Evolutionary conservation across 495 filamentous ascomycete genomes (phyloP).

Genomic region (Daldinia grandis): DNA sequence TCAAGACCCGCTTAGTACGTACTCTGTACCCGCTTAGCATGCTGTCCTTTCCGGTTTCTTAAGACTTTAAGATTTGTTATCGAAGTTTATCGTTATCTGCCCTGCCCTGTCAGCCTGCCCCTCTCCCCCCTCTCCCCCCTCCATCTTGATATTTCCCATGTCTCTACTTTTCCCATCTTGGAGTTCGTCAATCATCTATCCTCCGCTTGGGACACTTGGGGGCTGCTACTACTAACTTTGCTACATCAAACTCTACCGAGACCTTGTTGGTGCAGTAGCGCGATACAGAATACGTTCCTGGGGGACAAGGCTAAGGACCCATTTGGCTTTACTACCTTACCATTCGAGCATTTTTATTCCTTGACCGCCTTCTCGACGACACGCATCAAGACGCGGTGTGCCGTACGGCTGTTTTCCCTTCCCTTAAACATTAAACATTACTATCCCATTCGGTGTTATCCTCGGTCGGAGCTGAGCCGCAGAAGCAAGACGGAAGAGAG

Average conservation of each 20-base stretch:
- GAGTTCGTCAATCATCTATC: conserved; percentile 10
- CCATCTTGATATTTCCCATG: conserved; percentile 16
- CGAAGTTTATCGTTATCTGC: neutral
- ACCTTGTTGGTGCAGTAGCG: conserved; percentile 36
- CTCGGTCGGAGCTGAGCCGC: conserved; percentile 28
- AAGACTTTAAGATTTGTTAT: neutral
- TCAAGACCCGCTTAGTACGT: conserved; percentile 9
- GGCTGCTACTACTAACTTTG: conserved; percentile 8
- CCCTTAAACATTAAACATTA: conserved; percentile 11
- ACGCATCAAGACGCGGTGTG: conserved; percentile 38
- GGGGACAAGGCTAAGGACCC: conserved; percentile 4
- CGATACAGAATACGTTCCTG: conserved; percentile 26
- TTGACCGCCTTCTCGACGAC: conserved; percentile 46
- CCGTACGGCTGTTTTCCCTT: conserved; percentile 10
- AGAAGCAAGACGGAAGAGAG: conserved; percentile 9
- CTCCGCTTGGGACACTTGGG: conserved; percentile 15
- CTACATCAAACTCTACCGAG: conserved; percentile 22
- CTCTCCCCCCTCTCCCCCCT: neutral
- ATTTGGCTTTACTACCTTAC: conserved; percentile 11
- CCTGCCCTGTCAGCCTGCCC: neutral
- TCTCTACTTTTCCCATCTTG: conserved; percentile 20
- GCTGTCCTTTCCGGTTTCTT: conserved; percentile 1
- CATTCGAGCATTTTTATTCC: conserved; percentile 34
- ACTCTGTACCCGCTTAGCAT: neutral
- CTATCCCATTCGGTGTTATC: conserved; percentile 33